Evolutionary conservation across 176 grass and related monocot genomes (phyloP), one percentile per base, ranked within the genome.

Genomic region (Aegilops tauschii): DNA sequence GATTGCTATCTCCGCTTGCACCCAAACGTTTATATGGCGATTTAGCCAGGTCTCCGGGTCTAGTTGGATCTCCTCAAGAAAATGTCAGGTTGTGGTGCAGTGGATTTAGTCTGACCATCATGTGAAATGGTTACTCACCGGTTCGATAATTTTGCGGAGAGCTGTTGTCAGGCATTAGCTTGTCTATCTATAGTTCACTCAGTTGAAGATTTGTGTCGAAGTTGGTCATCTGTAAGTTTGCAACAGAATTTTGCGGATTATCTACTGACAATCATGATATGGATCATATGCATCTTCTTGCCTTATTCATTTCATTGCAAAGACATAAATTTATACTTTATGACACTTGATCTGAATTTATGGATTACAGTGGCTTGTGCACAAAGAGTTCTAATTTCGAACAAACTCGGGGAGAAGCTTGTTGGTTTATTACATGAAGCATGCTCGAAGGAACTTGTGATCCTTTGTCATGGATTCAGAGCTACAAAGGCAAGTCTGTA

Each of bases 391-490:
- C 0, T 86, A n/a, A 90, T 96, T 83, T 64, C 30, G 80, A 98
- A 98, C 49, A 86, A 86, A 18, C 66, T 85, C 65, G 96, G 86
- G 47, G 96, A 94, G 81, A 94, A 90, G 50, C 90, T 98, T 85
- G 90, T 88, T 20, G 96, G 93, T 30, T 18, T 98, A 67, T 89
- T 98, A 12, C 92, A 98, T 86, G 85, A 94, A 79, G 80, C 87
- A 85, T 75, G 47, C 58, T 96, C 88, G 1, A 87, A 92, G 65
- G 89, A 98, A 80, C 90, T 98, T 83, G 90, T 95, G 69, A 92
- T 95, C 45, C 65, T 94, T 70, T 98, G 92, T 40, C 96, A 98
- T 92, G 96, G 96, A 79, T 94, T 98, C 11, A 86, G 76, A 73
- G 94, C 93, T 81, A 89, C 93, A 52, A 98, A 98, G 96, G 96